Conservation (phyloP, 2,329 filamentous ascomycete genomes). For the Pseudocercospora vitis region DNA sequence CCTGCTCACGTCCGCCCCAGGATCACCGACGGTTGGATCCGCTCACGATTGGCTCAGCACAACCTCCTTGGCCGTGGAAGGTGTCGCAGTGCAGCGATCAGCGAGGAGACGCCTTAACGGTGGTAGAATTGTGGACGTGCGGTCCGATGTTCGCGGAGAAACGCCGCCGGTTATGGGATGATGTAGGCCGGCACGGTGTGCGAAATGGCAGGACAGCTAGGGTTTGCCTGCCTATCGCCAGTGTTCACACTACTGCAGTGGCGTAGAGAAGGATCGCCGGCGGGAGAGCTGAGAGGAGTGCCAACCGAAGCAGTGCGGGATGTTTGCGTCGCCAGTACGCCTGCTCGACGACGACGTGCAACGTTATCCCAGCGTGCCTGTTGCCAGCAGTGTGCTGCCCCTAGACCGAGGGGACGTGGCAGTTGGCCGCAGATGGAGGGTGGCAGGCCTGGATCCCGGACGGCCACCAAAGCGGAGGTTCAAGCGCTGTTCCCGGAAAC, state of each 20-base stretch:
- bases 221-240: slow-evolving; percentile 8
- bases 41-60: not conserved
- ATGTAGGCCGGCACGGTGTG: too few relatives aligned
- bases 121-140: slow-evolving; percentile 24
- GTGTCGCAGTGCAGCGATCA: slow-evolving; percentile 4
- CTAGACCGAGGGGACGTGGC: slow-evolving; percentile 7
- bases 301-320: slow-evolving; percentile 13
- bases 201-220: too few relatives aligned
- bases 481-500: not conserved
- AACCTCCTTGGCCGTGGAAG: not conserved
- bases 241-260: slow-evolving; percentile 12
- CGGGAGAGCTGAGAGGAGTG: slow-evolving; percentile 12
- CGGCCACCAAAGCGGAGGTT: slow-evolving; percentile 6
- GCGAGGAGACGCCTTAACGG: slow-evolving; percentile 24
- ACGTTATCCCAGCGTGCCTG: slow-evolving; percentile 15
- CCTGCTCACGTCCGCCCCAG: slow-evolving; percentile 3
- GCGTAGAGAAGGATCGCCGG: slow-evolving; percentile 14
- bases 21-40: not conserved
- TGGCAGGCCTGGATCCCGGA: slow-evolving; percentile 13
- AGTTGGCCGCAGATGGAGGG: slow-evolving; percentile 9
- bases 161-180: slow-evolving; percentile 15
- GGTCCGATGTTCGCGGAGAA: slow-evolving; percentile 26
- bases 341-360: slow-evolving; percentile 15
- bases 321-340: slow-evolving; percentile 10
- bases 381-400: not conserved